Evolutionary conservation across 129 eudicot genomes (phyloP).

Genomic region (Deinandra increscens): DNA sequence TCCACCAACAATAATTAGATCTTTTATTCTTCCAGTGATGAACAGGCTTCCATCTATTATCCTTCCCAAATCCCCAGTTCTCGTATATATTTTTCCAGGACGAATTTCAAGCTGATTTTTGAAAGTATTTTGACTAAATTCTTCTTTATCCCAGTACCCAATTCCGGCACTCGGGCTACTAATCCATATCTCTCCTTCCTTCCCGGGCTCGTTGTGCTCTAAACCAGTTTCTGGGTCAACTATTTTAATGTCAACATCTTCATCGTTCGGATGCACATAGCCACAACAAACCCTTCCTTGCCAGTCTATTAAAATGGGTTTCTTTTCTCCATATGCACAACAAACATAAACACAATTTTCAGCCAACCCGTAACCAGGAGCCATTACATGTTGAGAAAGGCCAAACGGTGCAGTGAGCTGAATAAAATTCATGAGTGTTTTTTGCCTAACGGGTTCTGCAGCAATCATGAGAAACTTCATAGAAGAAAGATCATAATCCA

Average conservation of each 20-base stretch:
- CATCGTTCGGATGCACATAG: constrained; percentile 41
- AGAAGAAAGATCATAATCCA: constrained; percentile 64
- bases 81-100: constrained; percentile 51
- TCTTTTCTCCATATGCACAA: constrained; percentile 76
- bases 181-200: constrained; percentile 89
- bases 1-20: constrained; percentile 85
- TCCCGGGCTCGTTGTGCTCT: constrained; percentile 47
- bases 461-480: constrained; percentile 80
- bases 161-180: constrained; percentile 80
- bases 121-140: constrained; percentile 56
- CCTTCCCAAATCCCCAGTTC: constrained; percentile 79
- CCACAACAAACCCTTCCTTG: constrained; percentile 91
- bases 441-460: constrained; percentile 85
- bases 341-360: constrained; percentile 88
- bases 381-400: constrained; percentile 68
- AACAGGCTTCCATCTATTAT: constrained; percentile 65
- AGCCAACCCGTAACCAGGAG: constrained; percentile 91
- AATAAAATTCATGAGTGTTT: constrained; percentile 57
- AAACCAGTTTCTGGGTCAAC: constrained; percentile 68
- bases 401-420: constrained; percentile 70
- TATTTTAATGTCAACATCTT: constrained; percentile 53
- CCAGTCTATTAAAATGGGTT: constrained; percentile 75
- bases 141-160: constrained; percentile 77
- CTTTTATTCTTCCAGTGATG: constrained; percentile 83
- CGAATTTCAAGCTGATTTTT: constrained; percentile 34